Evolutionary conservation across 345 rosid species (phyloP).

Genomic region (Euphorbia tirucalli): DNA sequence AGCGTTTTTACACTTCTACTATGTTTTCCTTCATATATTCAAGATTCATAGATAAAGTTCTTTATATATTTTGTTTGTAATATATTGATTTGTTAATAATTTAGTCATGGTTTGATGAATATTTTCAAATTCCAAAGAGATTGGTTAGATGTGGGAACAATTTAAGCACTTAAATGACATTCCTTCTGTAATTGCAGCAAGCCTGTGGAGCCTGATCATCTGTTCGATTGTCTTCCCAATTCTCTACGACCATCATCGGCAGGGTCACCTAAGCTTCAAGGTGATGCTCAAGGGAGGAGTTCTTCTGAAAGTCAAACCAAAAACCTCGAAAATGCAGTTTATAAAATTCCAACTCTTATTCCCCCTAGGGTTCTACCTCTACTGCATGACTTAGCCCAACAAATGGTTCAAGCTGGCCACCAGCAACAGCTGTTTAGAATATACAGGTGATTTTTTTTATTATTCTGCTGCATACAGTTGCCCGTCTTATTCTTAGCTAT

Average conservation of each 20-base stretch:
- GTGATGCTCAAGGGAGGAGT: conserved; percentile 40
- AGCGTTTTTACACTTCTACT: not conserved
- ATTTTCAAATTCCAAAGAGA: not conserved
- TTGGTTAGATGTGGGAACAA: not conserved
- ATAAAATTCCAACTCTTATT: conserved; percentile 71
- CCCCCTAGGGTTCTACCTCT: conserved; percentile 84
- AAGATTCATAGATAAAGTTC: not conserved
- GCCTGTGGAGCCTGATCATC: conserved; percentile 89
- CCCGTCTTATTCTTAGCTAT: not conserved
- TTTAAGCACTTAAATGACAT: not conserved
- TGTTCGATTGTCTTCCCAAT: conserved; percentile 80
- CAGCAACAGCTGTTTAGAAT: conserved; percentile 81
- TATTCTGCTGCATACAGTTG: not conserved
- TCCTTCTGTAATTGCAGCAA: conserved; percentile 52
- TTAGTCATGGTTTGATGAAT: not conserved
- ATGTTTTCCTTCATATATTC: not conserved
- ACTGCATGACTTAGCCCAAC: conserved; percentile 74
- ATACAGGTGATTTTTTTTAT: conserved; percentile 52
- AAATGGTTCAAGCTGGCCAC: conserved; percentile 88
- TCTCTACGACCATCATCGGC: conserved; percentile 66
- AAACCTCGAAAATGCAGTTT: conserved; percentile 56
- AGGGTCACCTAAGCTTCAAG: conserved; percentile 38
- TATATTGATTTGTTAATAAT: not conserved
- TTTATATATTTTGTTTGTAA: not conserved
- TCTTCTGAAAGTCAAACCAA: conserved; percentile 48